Evolutionary conservation across 768 basidiomycete species (phyloP), one percentile per base, ranked within the genome.

Genomic region (Mycena metata): DNA sequence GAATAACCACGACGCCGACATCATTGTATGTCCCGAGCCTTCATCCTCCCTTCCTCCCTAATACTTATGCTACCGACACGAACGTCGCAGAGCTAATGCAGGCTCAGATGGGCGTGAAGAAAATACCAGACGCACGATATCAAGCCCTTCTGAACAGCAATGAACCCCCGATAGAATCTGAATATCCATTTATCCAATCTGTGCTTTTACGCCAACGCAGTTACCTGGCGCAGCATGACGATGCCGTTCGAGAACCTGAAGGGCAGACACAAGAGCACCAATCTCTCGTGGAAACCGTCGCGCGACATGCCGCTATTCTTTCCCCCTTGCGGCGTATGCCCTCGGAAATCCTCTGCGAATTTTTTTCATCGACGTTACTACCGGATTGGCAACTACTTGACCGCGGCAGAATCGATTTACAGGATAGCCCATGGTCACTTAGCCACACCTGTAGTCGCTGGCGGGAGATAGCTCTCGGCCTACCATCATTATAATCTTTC

Each of bases 161-260:
- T n/a, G 56, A 58, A 26, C 42, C 56, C 7, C 42, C 56, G 11
- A 8, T 58, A 19, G 56, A 58, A n/a, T 24, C 26, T 21, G 56
- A 58, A 33, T 6, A 10, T 21, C 17, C 42, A 11, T 58, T 45
- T 43, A 45, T 58, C 21, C 4, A 30, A 26, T 45, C 56, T 3
- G 2, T 45, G 6, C 19, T 58, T 19, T 43, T 19, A 3, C 15
- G 12, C 16, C 23, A 30, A 5, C 56, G 43, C 24, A 6, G 26
- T 33, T 43, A 43, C 10, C 43, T 58, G 26, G 26, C 56, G 16
- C 42, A 19, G 10, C 43, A 45, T 24, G 56, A 45, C 56, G 24
- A 30, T 43, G 43, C 45, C 56, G 42, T n/a, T 8, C 56, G n/a
- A 4, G 24, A 39, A 24, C 21, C 33, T 9, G 21, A 30, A 26